phyloP scores from a whole-genome alignment of 345 rosid genomes.

The Capsella bursapastoris region DNA sequence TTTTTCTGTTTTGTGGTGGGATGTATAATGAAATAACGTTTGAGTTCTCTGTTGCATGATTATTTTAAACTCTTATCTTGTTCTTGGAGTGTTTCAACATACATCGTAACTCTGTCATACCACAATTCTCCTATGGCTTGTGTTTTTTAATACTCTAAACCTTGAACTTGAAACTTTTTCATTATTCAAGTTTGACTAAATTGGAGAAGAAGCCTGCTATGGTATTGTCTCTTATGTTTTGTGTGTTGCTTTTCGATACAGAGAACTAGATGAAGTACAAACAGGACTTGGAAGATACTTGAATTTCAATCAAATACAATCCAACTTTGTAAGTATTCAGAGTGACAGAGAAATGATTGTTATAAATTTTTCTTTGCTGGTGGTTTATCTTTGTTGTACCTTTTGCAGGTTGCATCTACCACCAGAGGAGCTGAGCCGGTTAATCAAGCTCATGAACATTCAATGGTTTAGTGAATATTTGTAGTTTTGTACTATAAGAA shows the following conservation, averaged over 20 bases:
- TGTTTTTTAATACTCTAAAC: background rate
- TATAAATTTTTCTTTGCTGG: constrained; percentile 22
- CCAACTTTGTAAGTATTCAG: constrained; percentile 58
- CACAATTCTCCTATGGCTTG: constrained; percentile 26
- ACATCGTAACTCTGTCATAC: constrained; percentile 5
- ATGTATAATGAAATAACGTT: constrained; percentile 1
- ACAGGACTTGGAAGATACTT: constrained; percentile 53
- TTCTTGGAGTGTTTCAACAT: constrained; percentile 17
- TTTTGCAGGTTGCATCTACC: constrained; percentile 55
- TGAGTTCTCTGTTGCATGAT: constrained; percentile 14
- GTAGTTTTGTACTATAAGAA: background rate
- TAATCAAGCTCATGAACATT: constrained; percentile 50
- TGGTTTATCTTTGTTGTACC: constrained; percentile 35
- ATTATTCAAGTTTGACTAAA: constrained; percentile 1
- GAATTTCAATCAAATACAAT: constrained; percentile 48
- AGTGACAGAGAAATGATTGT: constrained; percentile 36
- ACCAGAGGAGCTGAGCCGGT: constrained; percentile 51
- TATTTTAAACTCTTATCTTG: background rate
- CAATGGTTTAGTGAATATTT: constrained; percentile 49
- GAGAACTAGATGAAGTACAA: constrained; percentile 75
- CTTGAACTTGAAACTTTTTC: constrained; percentile 20
- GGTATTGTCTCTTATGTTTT: constrained; percentile 27
- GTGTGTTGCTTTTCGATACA: constrained; percentile 46
- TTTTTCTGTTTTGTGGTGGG: constrained; percentile 13
- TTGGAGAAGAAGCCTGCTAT: constrained; percentile 22